Evolutionary conservation across 176 grass and related monocot species (phyloP).

Genomic region (Pontederia paniculata): DNA sequence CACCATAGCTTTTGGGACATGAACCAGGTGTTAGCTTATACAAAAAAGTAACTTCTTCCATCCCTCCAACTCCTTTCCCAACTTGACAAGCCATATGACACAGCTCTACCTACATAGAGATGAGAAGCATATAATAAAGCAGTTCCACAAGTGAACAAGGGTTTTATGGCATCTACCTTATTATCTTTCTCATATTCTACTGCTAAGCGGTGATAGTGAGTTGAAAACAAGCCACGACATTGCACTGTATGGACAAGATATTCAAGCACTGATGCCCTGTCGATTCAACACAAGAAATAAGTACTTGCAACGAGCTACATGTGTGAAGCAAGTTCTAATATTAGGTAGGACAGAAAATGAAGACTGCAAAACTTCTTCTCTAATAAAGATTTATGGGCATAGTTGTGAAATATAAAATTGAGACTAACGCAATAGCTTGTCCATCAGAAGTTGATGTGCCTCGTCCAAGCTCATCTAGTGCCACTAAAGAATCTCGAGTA

Average conservation of each 20-base stretch:
- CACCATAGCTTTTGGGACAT: constrained; percentile 98
- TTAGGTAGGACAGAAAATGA: neutral
- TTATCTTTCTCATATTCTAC: constrained; percentile 54
- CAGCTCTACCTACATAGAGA: constrained; percentile 43
- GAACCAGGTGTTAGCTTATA: constrained; percentile 65
- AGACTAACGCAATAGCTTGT: constrained; percentile 81
- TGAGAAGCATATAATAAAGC: neutral
- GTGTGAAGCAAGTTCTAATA: neutral
- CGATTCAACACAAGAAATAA: constrained; percentile 15
- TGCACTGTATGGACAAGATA: constrained; percentile 62
- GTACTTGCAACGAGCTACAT: constrained; percentile 5
- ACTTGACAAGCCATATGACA: constrained; percentile 90
- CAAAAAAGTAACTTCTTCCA: constrained; percentile 89
- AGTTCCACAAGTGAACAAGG: neutral
- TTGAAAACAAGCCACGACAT: constrained; percentile 92
- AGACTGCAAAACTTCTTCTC: neutral
- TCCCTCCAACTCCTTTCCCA: constrained; percentile 40
- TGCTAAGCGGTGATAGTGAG: constrained; percentile 85
- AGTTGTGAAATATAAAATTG: neutral
- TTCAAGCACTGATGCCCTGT: constrained; percentile 77
- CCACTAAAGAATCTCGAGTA: constrained; percentile 81
- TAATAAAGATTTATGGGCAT: no score
- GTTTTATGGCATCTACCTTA: constrained; percentile 37
- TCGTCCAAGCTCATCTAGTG: constrained; percentile 93
- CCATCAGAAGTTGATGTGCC: constrained; percentile 99